These are phyloP conservation scores for Cladosporium sp. DNA, from an alignment of 2,329 filamentous ascomycete species.

Conservation along the genomic window DNA sequence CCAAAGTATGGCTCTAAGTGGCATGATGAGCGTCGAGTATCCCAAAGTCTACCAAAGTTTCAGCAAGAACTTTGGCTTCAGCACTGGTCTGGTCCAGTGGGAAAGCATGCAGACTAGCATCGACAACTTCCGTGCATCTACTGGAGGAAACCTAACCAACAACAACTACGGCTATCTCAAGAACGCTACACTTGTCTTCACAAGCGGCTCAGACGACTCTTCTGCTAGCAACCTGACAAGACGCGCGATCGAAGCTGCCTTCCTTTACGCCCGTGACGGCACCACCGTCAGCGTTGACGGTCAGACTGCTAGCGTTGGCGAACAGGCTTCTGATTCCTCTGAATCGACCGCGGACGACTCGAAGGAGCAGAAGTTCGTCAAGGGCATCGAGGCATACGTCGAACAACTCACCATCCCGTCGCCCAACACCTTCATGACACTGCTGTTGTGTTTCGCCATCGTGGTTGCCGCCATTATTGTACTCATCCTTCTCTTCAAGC, in stretches of 20 bases:
- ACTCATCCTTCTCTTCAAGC: constrained; percentile 84
- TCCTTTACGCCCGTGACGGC: constrained; percentile 37
- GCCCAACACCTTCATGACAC: constrained; percentile 94
- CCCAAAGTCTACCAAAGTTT: constrained; percentile 88
- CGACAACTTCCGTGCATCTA: constrained; percentile 76
- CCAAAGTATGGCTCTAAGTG: constrained; percentile 90
- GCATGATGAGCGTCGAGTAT: constrained; percentile 90
- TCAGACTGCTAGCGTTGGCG: constrained; percentile 36
- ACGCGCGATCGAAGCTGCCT: constrained; percentile 30
- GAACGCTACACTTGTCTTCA: constrained; percentile 74
- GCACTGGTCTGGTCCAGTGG: constrained; percentile 82
- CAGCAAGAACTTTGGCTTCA: constrained; percentile 90
- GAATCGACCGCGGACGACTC: constrained; percentile 15
- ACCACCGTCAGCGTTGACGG: constrained; percentile 45
- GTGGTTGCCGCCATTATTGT: constrained; percentile 81
- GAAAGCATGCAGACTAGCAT: constrained; percentile 76
- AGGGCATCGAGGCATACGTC: constrained; percentile 79
- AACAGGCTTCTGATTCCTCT: constrained; percentile 21
- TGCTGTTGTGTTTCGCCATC: constrained; percentile 85
- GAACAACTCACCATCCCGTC: constrained; percentile 82
- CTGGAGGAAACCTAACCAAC: constrained; percentile 84
- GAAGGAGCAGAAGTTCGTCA: constrained; percentile 60
- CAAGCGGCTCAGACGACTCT: constrained; percentile 58
- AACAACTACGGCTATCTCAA: constrained; percentile 74
- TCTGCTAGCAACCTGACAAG: constrained; percentile 30